These are phyloP conservation scores for Dactylellina cionopaga DNA, from an alignment of 2,329 filamentous ascomycete genomes.

Conservation along the genomic window DNA sequence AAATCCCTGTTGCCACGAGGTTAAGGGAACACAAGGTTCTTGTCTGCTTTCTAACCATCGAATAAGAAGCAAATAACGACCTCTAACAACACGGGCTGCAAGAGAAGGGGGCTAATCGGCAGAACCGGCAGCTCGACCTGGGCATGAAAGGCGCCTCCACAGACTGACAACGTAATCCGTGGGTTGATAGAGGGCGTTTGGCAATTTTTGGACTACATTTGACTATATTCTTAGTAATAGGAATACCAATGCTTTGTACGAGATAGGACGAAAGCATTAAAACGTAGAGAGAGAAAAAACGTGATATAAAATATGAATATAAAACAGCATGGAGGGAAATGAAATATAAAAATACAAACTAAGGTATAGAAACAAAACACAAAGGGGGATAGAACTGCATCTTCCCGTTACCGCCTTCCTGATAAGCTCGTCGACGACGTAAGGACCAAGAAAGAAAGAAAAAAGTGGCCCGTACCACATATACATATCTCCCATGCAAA, in stretches of 20 bases:
- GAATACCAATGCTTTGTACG: too few relatives aligned
- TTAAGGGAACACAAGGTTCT: constrained; percentile 12
- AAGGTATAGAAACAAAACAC: neutral
- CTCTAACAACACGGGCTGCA: constrained; percentile 12
- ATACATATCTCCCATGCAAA: neutral
- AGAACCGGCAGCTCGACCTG: constrained; percentile 30
- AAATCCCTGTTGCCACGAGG: constrained; percentile 50
- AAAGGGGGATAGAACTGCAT: constrained; percentile 25
- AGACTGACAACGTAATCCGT: too few relatives aligned
- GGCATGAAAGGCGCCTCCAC: neutral
- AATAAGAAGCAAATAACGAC: constrained; percentile 17
- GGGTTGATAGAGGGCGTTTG: too few relatives aligned
- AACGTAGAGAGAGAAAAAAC: too few relatives aligned
- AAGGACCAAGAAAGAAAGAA: constrained; percentile 4
- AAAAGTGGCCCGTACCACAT: constrained; percentile 28
- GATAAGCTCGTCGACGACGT: constrained; percentile 37
- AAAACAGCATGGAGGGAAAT: neutral
- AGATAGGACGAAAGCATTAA: too few relatives aligned
- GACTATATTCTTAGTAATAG: too few relatives aligned
- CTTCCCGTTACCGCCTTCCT: constrained; percentile 52
- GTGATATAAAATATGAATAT: neutral
- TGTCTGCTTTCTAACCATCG: neutral
- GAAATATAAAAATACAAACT: neutral
- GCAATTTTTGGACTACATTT: too few relatives aligned
- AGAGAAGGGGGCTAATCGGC: constrained; percentile 32